A percentile compares a stretch with the other conserved stretches of the same genome.
These are phyloP conservation scores for Globisporangium spinosum DNA, from an alignment of 352 stramenopile species.

Conservation along the genomic window DNA sequence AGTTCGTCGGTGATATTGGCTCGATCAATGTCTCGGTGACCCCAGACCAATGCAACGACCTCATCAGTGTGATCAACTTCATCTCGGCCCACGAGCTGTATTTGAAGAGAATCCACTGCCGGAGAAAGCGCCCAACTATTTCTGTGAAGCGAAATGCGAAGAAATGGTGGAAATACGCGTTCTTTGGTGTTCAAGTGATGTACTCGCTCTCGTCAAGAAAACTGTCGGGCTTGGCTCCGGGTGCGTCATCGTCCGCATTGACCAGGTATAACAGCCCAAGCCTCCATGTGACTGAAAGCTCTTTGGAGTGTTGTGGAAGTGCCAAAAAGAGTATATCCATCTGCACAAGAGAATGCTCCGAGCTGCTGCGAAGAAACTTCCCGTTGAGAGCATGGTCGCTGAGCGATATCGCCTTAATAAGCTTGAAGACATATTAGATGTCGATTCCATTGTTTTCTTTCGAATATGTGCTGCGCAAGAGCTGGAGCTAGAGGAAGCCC, in stretches of 20 bases:
- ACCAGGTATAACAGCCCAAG: constrained; percentile 14
- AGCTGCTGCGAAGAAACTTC: constrained; percentile 52
- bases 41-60: constrained; percentile 68
- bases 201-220: constrained; percentile 30
- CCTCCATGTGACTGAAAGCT: constrained; percentile 52
- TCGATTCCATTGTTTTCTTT: constrained; percentile 83
- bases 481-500: constrained; percentile 58
- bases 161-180: constrained; percentile 77
- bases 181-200: constrained; percentile 64
- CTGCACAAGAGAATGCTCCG: constrained; percentile 69
- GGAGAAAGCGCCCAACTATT: constrained; percentile 52
- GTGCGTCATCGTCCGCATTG: constrained; percentile 6
- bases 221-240: constrained; percentile 1
- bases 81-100: constrained; percentile 80
- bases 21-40: constrained; percentile 66
- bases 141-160: constrained; percentile 43
- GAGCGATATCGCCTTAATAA: constrained; percentile 48
- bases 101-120: constrained; percentile 77
- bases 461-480: constrained; percentile 61
- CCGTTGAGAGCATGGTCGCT: constrained; percentile 38
- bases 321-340: constrained; percentile 70
- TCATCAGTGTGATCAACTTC: constrained; percentile 75
- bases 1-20: constrained; percentile 65
- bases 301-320: constrained; percentile 52
- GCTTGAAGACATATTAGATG: constrained; percentile 68